Evolutionary conservation across 192 early-diverging fungal species (phyloP).

Genomic region (Spizellomyces punctatus): DNA sequence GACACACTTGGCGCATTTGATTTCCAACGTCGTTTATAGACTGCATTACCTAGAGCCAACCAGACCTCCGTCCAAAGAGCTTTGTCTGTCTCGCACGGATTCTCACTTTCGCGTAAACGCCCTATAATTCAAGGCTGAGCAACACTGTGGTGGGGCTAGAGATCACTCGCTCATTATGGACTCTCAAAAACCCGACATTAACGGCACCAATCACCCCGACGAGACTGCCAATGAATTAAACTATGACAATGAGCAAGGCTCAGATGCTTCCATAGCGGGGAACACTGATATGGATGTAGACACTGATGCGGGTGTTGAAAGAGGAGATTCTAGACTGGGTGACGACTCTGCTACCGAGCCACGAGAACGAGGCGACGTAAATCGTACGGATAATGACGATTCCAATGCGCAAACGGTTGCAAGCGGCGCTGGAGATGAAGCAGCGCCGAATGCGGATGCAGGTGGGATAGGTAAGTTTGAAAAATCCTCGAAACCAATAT

Average conservation of each 20-base stretch:
- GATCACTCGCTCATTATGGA: not conserved
- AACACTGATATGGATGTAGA: slow-evolving; percentile 1
- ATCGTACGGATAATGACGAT: not conserved
- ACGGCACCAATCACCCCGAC: not conserved
- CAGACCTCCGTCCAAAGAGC: too few species aligned
- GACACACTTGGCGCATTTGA: too few species aligned
- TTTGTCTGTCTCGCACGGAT: too few species aligned
- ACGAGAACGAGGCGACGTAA: not conserved
- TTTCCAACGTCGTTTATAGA: too few species aligned
- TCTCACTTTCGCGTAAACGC: too few species aligned
- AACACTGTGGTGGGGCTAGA: too few species aligned
- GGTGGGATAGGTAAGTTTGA: slow-evolving; percentile 6
- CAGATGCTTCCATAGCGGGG: not conserved
- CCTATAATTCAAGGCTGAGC: too few species aligned
- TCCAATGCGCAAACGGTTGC: not conserved
- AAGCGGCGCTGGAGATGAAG: not conserved
- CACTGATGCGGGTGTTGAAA: not conserved
- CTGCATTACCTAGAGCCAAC: too few species aligned
- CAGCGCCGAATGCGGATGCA: not conserved
- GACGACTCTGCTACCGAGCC: not conserved
- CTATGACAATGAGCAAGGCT: not conserved
- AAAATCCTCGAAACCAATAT: too few species aligned
- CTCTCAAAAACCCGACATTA: not conserved
- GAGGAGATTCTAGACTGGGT: not conserved
- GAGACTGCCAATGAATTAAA: not conserved